phyloP scores from a whole-genome alignment of 2,329 filamentous ascomycete genomes.

The Hypoxylon sp. region DNA sequence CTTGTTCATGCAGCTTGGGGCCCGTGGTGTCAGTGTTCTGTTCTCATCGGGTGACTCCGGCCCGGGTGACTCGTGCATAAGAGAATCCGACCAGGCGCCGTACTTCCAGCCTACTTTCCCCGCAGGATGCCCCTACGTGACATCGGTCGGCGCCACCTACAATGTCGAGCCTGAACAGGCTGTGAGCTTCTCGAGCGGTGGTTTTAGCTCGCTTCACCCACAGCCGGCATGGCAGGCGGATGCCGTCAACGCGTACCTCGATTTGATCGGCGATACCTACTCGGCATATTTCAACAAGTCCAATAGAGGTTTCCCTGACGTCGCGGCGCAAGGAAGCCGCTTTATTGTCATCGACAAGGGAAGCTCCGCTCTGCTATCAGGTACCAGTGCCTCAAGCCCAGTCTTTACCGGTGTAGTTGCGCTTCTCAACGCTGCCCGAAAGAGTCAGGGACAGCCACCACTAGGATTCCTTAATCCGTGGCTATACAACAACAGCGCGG shows the following conservation, averaged over 20 bases:
- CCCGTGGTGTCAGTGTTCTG: slow-evolving; percentile 72
- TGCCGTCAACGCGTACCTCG: slow-evolving; percentile 53
- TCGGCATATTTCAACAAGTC: slow-evolving; percentile 54
- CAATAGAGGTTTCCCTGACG: slow-evolving; percentile 57
- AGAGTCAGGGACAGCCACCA: slow-evolving; percentile 52
- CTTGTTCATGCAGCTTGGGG: slow-evolving; percentile 73
- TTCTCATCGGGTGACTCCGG: slow-evolving; percentile 72
- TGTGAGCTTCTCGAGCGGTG: slow-evolving; percentile 56
- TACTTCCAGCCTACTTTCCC: slow-evolving; percentile 59
- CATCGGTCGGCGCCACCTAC: slow-evolving; percentile 67
- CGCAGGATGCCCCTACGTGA: slow-evolving; percentile 66
- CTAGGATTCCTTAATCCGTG: slow-evolving; percentile 53
- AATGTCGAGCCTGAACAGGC: slow-evolving; percentile 54
- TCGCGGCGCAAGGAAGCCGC: slow-evolving; percentile 64
- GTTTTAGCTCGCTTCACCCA: slow-evolving; percentile 57
- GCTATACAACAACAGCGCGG: slow-evolving; percentile 52
- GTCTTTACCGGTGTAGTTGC: slow-evolving; percentile 58
- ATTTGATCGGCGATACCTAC: slow-evolving; percentile 56
- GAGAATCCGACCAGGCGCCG: slow-evolving; percentile 62
- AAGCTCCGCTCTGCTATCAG: slow-evolving; percentile 46
- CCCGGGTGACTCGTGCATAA: slow-evolving; percentile 71
- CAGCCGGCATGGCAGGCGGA: slow-evolving; percentile 53
- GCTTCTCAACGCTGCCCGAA: slow-evolving; percentile 58
- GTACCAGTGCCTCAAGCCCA: slow-evolving; percentile 56
- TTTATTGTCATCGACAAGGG: slow-evolving; percentile 56